These are phyloP conservation scores for Ogataea siamensis DNA, from an alignment of 805 yeast species.

Conservation along the genomic window DNA sequence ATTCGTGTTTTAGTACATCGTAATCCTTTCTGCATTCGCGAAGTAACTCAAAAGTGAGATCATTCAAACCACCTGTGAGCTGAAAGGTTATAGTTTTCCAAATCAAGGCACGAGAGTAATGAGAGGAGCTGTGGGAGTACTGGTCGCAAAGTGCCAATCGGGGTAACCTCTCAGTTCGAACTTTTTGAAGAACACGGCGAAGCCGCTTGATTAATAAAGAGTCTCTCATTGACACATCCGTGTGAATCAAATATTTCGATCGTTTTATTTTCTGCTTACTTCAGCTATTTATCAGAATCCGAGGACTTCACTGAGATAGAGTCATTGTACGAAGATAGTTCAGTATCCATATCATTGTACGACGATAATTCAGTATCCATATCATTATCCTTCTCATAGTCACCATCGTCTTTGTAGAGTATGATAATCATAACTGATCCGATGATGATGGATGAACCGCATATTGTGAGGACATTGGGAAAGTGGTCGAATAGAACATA, in stretches of 20 bases:
- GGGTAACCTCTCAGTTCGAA: conserved; percentile 9
- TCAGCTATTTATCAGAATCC: conserved; percentile 6
- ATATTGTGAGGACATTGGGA: conserved; percentile 65
- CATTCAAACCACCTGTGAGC: conserved; percentile 11
- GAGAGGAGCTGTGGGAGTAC: conserved; percentile 10
- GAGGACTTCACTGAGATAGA: background rate
- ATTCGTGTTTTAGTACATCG: conserved; percentile 21
- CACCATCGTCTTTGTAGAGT: conserved; percentile 37
- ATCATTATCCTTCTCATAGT: conserved; percentile 1
- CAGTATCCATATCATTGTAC: conserved; percentile 2
- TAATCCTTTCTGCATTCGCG: conserved; percentile 22
- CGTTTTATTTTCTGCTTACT: conserved; percentile 3
- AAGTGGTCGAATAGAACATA: conserved; percentile 65
- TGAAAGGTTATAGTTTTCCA: conserved; percentile 25
- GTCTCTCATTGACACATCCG: conserved; percentile 6
- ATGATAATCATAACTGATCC: conserved; percentile 62
- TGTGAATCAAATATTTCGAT: background rate
- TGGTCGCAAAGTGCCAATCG: conserved; percentile 5
- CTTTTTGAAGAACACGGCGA: conserved; percentile 4
- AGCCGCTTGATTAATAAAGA: conserved; percentile 6
- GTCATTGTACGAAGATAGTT: conserved; percentile 1
- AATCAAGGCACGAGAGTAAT: conserved; percentile 25
- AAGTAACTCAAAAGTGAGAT: conserved; percentile 19
- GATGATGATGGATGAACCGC: conserved; percentile 69
- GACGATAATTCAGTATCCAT: conserved; percentile 4